These are phyloP conservation scores for Ricinus communis DNA, from an alignment of 345 rosid genomes.

Conservation along the genomic window DNA sequence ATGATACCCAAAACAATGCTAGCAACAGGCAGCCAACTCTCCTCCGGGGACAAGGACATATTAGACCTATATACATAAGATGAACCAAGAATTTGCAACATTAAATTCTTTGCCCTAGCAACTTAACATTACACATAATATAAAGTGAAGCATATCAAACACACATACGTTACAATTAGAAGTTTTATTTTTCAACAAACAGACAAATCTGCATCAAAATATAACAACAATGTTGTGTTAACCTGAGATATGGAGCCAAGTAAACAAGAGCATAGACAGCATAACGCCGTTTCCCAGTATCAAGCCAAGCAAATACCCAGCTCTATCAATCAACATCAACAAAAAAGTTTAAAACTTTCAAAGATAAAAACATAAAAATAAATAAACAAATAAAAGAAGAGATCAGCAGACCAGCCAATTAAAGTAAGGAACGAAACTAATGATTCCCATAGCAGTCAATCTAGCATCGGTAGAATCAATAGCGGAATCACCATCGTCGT, in stretches of 20 bases:
- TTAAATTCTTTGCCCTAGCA: conserved; percentile 9
- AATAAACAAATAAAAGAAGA: background rate
- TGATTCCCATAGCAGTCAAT: conserved; percentile 86
- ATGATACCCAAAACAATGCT: conserved; percentile 78
- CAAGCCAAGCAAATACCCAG: conserved; percentile 99
- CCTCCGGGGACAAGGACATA: conserved; percentile 78
- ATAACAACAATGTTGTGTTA: background rate
- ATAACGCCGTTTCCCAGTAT: conserved; percentile 79
- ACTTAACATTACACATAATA: background rate
- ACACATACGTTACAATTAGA: no score
- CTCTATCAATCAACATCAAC: conserved; percentile 44
- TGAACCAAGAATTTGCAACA: background rate
- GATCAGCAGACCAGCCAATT: conserved; percentile 83
- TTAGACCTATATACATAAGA: conserved; percentile 54
- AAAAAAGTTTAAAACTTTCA: background rate
- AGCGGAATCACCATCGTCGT: conserved; percentile 44
- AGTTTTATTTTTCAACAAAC: background rate
- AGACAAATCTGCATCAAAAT: background rate
- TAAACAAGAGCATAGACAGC: conserved; percentile 71
- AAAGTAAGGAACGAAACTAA: conserved; percentile 90
- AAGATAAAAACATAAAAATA: background rate
- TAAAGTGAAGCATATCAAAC: no score
- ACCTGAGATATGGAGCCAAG: conserved; percentile 88
- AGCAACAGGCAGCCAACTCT: conserved; percentile 91
- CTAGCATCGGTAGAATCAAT: conserved; percentile 68